Evolutionary conservation across 768 basidiomycete species (phyloP).

Genomic region (Pilatotrama ljubarskyi): DNA sequence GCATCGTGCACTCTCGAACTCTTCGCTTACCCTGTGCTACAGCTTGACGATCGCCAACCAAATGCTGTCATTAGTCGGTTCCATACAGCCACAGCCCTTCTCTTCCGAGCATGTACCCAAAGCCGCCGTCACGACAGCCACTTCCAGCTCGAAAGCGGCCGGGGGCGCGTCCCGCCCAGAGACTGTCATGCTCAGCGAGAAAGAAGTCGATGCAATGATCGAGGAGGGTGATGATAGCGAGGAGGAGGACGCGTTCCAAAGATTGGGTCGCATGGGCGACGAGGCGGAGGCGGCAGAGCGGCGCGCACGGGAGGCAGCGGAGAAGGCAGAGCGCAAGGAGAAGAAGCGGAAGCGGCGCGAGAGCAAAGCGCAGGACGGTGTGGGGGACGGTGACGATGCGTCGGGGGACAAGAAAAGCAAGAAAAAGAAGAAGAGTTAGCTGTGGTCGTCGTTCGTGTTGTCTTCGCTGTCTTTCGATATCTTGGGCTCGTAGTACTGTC

Average conservation of each 20-base stretch:
- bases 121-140: slow-evolving; percentile 23
- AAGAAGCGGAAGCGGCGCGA: slow-evolving; percentile 35
- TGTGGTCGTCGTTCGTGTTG: not conserved
- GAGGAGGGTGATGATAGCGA: slow-evolving; percentile 32
- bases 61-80: slow-evolving; percentile 88
- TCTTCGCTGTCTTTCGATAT: not conserved
- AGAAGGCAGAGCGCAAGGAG: slow-evolving; percentile 28
- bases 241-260: slow-evolving; percentile 35
- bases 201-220: slow-evolving; percentile 23
- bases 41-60: slow-evolving; percentile 90
- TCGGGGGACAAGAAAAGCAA: slow-evolving; percentile 29
- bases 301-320: slow-evolving; percentile 25
- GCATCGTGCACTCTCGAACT: too few relatives aligned
- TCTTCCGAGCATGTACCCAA: slow-evolving; percentile 54
- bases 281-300: slow-evolving; percentile 28
- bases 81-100: slow-evolving; percentile 76
- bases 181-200: slow-evolving; percentile 24
- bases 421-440: slow-evolving; percentile 28
- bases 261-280: slow-evolving; percentile 34
- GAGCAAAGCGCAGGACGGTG: slow-evolving; percentile 16
- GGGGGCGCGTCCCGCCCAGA: not conserved
- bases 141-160: slow-evolving; percentile 2
- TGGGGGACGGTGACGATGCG: slow-evolving; percentile 16
- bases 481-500: not conserved
- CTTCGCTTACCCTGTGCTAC: slow-evolving; percentile 1